Evolutionary conservation across 2,329 filamentous ascomycete species (phyloP).

Genomic region (Plenodomus lindquistii): DNA sequence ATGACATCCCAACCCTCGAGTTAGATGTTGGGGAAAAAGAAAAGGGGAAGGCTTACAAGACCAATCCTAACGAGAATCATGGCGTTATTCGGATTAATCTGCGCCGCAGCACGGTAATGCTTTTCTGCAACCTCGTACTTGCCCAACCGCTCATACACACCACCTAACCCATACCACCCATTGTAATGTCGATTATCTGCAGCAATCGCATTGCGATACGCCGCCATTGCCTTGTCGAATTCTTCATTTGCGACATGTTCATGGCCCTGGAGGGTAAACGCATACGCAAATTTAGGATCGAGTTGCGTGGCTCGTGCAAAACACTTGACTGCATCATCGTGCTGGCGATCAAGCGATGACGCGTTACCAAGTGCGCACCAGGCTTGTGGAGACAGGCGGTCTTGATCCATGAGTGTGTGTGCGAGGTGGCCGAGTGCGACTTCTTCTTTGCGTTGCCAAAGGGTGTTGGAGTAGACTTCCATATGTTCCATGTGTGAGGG

Average conservation of each 20-base stretch:
- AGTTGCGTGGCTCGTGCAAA: conserved; percentile 94
- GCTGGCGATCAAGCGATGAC: conserved; percentile 88
- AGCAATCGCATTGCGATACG: conserved; percentile 83
- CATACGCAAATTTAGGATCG: conserved; percentile 89
- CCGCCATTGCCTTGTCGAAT: conserved; percentile 88
- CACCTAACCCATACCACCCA: conserved; percentile 89
- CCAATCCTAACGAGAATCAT: conserved; percentile 93
- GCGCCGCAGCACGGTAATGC: conserved; percentile 85
- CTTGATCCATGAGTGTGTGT: conserved; percentile 83
- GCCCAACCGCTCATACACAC: conserved; percentile 85
- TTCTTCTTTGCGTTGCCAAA: conserved; percentile 97
- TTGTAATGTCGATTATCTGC: conserved; percentile 93
- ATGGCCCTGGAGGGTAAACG: conserved; percentile 92
- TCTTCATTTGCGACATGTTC: conserved; percentile 96
- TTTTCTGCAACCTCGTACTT: conserved; percentile 89
- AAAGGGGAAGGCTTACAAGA: conserved; percentile 60
- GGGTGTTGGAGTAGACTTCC: conserved; percentile 97
- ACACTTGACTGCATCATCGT: conserved; percentile 90
- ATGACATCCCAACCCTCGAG: neutral
- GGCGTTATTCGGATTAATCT: conserved; percentile 91
- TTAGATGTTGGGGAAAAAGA: neutral
- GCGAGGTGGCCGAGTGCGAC: conserved; percentile 89
- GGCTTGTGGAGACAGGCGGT: conserved; percentile 87
- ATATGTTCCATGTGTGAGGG: conserved; percentile 89
- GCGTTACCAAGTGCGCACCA: conserved; percentile 97